These are phyloP conservation scores for Acer negundo DNA, from an alignment of 345 rosid species.

Conservation along the genomic window DNA sequence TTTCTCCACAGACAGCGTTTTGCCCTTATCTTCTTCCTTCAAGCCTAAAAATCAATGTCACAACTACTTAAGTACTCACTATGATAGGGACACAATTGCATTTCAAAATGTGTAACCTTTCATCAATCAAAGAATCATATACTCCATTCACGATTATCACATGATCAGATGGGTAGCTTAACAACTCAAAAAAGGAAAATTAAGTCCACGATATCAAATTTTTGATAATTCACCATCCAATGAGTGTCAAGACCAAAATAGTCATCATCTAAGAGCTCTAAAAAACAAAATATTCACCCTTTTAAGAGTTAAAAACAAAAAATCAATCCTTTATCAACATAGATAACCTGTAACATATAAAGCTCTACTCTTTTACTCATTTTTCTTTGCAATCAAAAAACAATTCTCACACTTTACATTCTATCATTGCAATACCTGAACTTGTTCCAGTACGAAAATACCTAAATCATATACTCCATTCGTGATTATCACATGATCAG, in stretches of 20 bases:
- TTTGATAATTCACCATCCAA: neutral
- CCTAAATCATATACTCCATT: conserved; percentile 2
- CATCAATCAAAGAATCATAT: neutral
- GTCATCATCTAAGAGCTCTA: neutral
- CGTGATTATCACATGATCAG: neutral
- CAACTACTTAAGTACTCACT: no score
- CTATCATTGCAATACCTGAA: conserved; percentile 29
- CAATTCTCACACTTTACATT: neutral
- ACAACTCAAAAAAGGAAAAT: neutral
- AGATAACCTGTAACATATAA: neutral
- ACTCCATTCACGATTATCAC: neutral
- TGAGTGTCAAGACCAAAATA: neutral
- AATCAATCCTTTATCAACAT: no score
- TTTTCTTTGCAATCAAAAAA: neutral
- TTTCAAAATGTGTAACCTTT: neutral
- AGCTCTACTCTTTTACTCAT: neutral
- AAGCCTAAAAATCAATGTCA: conserved; percentile 39
- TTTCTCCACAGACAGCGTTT: conserved; percentile 30
- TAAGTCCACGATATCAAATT: neutral
- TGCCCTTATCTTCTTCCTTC: conserved; percentile 32
- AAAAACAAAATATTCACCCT: neutral
- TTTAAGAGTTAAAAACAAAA: neutral
- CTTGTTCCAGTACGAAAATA: conserved; percentile 3
- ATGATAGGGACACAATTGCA: conserved; percentile 16
- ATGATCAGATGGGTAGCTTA: neutral